phyloP scores from a whole-genome alignment of 148 eudicot species.

The Beta vulgaris region DNA sequence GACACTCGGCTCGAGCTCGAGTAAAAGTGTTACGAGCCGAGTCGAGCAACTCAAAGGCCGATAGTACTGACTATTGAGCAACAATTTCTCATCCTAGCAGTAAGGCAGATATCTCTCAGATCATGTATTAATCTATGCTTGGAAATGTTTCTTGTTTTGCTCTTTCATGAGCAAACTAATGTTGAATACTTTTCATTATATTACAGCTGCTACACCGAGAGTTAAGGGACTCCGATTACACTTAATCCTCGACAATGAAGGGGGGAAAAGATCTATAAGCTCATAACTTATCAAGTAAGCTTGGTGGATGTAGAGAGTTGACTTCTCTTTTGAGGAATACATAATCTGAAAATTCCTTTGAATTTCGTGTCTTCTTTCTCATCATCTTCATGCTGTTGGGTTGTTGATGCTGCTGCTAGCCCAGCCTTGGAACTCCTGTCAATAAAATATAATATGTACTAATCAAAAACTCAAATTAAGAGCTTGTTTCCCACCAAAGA shows the following conservation, averaged over 20 bases:
- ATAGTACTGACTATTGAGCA: too few species aligned
- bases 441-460: too few species aligned
- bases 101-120: too few species aligned
- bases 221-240: background rate
- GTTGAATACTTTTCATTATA: background rate
- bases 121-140: too few species aligned
- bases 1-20: too few species aligned
- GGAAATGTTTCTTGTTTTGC: background rate
- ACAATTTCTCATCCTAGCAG: too few species aligned
- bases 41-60: too few species aligned
- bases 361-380: slow-evolving; percentile 15
- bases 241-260: background rate
- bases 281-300: slow-evolving; percentile 19
- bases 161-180: background rate
- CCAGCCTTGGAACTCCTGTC: slow-evolving; percentile 27
- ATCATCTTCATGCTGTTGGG: slow-evolving; percentile 8
- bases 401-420: slow-evolving; percentile 5
- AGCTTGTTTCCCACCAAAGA: too few species aligned
- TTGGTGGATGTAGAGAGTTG: slow-evolving; percentile 15
- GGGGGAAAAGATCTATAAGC: background rate
- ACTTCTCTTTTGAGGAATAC: slow-evolving; percentile 32
- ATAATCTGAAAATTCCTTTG: slow-evolving; percentile 29
- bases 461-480: too few species aligned
- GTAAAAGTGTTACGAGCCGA: too few species aligned
- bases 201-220: background rate